A percentile compares a stretch with the other conserved stretches of the same genome.
These are phyloP conservation scores for Globisporangium megalacanthum DNA, from an alignment of 352 stramenopile genomes.

Conservation along the genomic window DNA sequence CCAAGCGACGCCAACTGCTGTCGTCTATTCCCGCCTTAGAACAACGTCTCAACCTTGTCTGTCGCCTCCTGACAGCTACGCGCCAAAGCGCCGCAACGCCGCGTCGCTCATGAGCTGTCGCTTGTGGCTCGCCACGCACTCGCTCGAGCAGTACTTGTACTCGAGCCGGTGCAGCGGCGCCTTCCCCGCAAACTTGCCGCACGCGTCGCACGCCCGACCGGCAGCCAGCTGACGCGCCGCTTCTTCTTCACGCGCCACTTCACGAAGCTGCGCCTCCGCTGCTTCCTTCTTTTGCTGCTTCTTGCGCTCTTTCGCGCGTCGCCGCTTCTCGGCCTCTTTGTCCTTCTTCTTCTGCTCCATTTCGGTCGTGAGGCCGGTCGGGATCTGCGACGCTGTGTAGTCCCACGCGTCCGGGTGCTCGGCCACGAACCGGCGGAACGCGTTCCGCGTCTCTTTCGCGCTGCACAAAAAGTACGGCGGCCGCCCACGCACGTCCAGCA, in stretches of 20 bases:
- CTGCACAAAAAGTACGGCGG: slow-evolving; percentile 88
- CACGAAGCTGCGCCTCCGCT: slow-evolving; percentile 56
- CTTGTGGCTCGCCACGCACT: slow-evolving; percentile 92
- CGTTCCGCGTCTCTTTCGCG: slow-evolving; percentile 87
- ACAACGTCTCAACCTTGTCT: no score
- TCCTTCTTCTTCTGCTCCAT: slow-evolving; percentile 85
- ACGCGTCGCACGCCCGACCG: slow-evolving; percentile 73
- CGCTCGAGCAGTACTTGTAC: slow-evolving; percentile 92
- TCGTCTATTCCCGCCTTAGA: no score
- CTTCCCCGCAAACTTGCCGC: slow-evolving; percentile 76
- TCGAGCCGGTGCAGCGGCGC: slow-evolving; percentile 89
- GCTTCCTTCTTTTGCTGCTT: slow-evolving; percentile 85
- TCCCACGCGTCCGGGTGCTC: slow-evolving; percentile 79
- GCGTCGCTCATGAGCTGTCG: slow-evolving; percentile 92
- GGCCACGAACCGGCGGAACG: slow-evolving; percentile 86
- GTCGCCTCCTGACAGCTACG: no score
- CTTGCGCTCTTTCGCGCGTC: slow-evolving; percentile 87
- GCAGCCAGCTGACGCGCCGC: slow-evolving; percentile 67
- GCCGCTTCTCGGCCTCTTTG: slow-evolving; percentile 85
- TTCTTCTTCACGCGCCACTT: slow-evolving; percentile 55
- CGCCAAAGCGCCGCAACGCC: slow-evolving; percentile 68
- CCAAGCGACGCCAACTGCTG: slow-evolving; percentile 25
- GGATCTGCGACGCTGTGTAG: slow-evolving; percentile 67
- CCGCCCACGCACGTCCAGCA: slow-evolving; percentile 74
- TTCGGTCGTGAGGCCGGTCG: slow-evolving; percentile 61